Conservation (phyloP, 192 early-diverging fungal genomes). For the Coemansia sp. region DNA sequence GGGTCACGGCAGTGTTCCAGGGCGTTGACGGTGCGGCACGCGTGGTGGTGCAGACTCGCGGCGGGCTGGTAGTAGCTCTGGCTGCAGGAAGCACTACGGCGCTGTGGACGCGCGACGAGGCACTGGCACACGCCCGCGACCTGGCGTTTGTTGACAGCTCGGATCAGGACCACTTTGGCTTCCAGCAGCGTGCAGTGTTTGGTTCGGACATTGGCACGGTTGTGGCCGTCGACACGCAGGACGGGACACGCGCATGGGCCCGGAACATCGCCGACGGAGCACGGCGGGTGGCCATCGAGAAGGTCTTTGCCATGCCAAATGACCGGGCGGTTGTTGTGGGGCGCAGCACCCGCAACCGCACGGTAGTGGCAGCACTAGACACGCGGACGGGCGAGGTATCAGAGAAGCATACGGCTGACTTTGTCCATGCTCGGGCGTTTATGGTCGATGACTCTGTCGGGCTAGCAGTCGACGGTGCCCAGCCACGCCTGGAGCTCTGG, state of each 20-base stretch:
- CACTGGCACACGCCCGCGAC: slow-evolving; percentile 61
- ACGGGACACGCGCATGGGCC: slow-evolving; percentile 78
- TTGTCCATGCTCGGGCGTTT: slow-evolving; percentile 48
- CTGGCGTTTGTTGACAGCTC: slow-evolving; percentile 63
- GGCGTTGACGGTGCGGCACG: slow-evolving; percentile 16
- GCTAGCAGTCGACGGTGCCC: slow-evolving; percentile 4
- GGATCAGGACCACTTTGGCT: slow-evolving; percentile 55
- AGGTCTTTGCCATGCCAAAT: slow-evolving; percentile 24
- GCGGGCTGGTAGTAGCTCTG: slow-evolving; percentile 55
- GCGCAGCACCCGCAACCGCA: slow-evolving; percentile 10
- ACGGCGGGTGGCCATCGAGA: slow-evolving; percentile 14
- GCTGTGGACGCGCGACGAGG: slow-evolving; percentile 84
- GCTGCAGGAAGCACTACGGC: slow-evolving; percentile 31
- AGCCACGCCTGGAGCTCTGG: slow-evolving; percentile 51
- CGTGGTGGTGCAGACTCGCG: slow-evolving; percentile 53
- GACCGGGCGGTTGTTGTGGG: slow-evolving; percentile 39
- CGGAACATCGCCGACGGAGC: slow-evolving; percentile 33
- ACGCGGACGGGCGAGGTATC: slow-evolving; percentile 26
- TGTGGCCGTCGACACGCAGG: slow-evolving; percentile 73
- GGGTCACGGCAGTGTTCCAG: slow-evolving; percentile 4
- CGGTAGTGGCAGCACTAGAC: slow-evolving; percentile 25
- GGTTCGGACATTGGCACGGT: slow-evolving; percentile 73
- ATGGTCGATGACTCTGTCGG: slow-evolving; percentile 39
- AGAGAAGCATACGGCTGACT: slow-evolving; percentile 6
- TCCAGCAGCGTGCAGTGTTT: slow-evolving; percentile 85